Evolutionary conservation across 805 yeast species (phyloP).

Genomic region (Schwanniomyces occidentalis): DNA sequence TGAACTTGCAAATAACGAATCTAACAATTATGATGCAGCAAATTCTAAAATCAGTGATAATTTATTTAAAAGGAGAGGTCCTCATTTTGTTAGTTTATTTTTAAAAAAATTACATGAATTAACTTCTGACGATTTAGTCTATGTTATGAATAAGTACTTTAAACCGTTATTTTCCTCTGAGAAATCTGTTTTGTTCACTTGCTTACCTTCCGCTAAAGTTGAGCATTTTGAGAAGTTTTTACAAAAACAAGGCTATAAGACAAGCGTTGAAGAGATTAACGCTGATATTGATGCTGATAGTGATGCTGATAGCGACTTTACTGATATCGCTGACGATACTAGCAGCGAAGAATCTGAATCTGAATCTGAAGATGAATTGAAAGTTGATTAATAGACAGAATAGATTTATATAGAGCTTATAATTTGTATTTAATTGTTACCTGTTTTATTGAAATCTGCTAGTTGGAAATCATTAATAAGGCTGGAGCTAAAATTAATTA

Average conservation of each 20-base stretch:
- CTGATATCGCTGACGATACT: slow-evolving; percentile 15
- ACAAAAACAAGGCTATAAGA: slow-evolving; percentile 55
- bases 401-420: too few relatives aligned
- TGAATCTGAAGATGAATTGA: slow-evolving; percentile 25
- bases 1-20: slow-evolving; percentile 64
- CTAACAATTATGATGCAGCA: slow-evolving; percentile 67
- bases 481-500: too few relatives aligned
- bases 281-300: slow-evolving; percentile 14
- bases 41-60: slow-evolving; percentile 63
- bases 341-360: slow-evolving; percentile 28
- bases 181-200: slow-evolving; percentile 61
- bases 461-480: too few relatives aligned
- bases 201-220: slow-evolving; percentile 69
- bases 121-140: slow-evolving; percentile 52
- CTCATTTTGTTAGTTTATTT: slow-evolving; percentile 55
- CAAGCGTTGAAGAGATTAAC: slow-evolving; percentile 55
- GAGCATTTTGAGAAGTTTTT: slow-evolving; percentile 51
- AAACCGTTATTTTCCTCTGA: slow-evolving; percentile 60
- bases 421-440: too few relatives aligned
- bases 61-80: slow-evolving; percentile 69
- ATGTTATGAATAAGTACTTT: slow-evolving; percentile 57
- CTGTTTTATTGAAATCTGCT: too few relatives aligned
- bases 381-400: too few relatives aligned
- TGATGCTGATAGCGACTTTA: slow-evolving; percentile 31
- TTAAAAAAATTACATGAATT: slow-evolving; percentile 54